Evolutionary conservation across 352 stramenopile species (phyloP), one percentile per base, ranked within the genome.

Genomic region (Globisporangium cylindrosporum): DNA sequence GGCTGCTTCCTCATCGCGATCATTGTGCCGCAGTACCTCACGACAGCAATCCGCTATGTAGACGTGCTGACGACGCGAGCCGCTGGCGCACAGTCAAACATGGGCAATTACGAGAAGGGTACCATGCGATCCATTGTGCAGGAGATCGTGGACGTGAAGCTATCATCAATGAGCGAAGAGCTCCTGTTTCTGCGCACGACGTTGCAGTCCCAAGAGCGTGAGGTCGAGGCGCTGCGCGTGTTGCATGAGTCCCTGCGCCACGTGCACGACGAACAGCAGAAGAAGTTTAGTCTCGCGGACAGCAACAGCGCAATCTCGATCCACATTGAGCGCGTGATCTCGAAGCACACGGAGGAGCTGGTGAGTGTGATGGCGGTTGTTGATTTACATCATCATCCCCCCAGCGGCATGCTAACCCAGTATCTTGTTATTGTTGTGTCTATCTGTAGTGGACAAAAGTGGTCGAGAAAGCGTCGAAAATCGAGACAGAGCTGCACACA

Each of bases 1-100:
- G 86, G 74, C 38, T 93, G 85, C 59, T 93, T 91, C 60, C 62
- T 81, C 5, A 75, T 93, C 63, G 85, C 85, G 20, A 86, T 93
- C 66, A 72, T 83, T 12, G 85, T 89, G 2, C 85, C 85, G 7
- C 80, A 89, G 56, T 90, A 93, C 62, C 66, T 93, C 41, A 89
- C 80, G 34, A 82, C 70, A 0, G 81, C 79, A 1, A 89, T 92
- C 43, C 78, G 83, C 20, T 93, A 91, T 64, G 85, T 89, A 20
- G 82, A 92, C 54, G 71, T 84, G 8, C 64, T 92, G 41, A 88
- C 81, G 20, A 79, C 74, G 2, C 82, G 78, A 20, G 73, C 74
- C 2, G 75, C 73, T 29, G 76, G 78, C 29, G 20, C 34, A 20
- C 55, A 61, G 0, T 67, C 73, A 54, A 72, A 67, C 34, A 41